phyloP scores from a whole-genome alignment of 768 basidiomycete genomes.

The Ramaria sp. region DNA sequence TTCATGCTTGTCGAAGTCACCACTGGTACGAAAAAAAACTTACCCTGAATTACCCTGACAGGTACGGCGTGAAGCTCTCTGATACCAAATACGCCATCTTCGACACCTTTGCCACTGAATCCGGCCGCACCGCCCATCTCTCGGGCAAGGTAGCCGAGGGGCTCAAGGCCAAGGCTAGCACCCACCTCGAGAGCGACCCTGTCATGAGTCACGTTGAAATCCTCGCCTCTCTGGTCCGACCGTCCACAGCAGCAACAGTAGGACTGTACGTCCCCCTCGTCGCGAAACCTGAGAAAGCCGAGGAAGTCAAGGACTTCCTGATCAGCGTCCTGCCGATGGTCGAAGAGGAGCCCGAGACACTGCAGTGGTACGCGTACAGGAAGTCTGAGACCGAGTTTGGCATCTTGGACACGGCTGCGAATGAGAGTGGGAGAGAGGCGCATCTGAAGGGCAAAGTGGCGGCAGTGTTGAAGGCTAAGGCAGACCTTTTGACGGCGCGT shows the following conservation, averaged over 20 bases:
- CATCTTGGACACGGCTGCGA: constrained; percentile 27
- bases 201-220: constrained; percentile 20
- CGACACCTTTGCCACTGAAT: constrained; percentile 27
- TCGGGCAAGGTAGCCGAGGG: constrained; percentile 25
- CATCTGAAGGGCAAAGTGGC: constrained; percentile 27
- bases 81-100: constrained; percentile 21
- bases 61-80: constrained; percentile 21
- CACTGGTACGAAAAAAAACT: too few species aligned
- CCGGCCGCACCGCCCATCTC: constrained; percentile 25
- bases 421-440: constrained; percentile 21
- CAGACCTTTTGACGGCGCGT: constrained; percentile 20
- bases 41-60: background rate
- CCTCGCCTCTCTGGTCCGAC: constrained; percentile 23
- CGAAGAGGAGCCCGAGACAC: constrained; percentile 24
- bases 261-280: constrained; percentile 25
- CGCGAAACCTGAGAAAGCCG: constrained; percentile 26
- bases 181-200: constrained; percentile 20
- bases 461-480: constrained; percentile 23
- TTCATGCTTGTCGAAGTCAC: background rate
- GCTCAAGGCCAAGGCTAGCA: constrained; percentile 22
- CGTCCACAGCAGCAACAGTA: constrained; percentile 11
- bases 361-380: constrained; percentile 29
- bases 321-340: constrained; percentile 23
- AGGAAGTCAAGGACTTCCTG: constrained; percentile 25
- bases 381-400: constrained; percentile 27